These are phyloP conservation scores for Blastobotrys indianensis DNA, from an alignment of 1,139 yeast genomes.

Conservation along the genomic window DNA sequence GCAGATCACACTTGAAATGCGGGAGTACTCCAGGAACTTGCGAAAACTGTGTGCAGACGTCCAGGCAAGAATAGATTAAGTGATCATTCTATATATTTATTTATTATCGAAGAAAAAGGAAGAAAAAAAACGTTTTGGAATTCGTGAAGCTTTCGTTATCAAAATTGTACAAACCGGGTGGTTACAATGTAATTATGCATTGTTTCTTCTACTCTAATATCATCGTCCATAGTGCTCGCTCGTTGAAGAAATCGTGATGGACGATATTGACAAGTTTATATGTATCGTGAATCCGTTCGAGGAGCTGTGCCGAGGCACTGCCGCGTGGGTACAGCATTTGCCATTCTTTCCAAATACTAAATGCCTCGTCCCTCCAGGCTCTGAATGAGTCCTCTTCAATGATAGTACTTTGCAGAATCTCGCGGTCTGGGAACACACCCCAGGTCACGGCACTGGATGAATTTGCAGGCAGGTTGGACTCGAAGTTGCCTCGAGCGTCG, in stretches of 20 bases:
- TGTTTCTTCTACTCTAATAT: constrained; percentile 34
- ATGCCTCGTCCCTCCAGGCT: constrained; percentile 95
- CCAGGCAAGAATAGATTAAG: not conserved
- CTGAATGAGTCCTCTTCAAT: constrained; percentile 81
- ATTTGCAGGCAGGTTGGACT: constrained; percentile 50
- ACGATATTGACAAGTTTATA: constrained; percentile 77
- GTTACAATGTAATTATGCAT: not conserved
- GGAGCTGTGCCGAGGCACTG: constrained; percentile 51
- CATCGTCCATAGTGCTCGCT: constrained; percentile 71
- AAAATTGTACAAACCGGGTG: no score
- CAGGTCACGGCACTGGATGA: constrained; percentile 80
- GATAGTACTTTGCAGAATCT: constrained; percentile 80
- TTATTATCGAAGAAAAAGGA: not conserved
- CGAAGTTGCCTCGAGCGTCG: constrained; percentile 42
- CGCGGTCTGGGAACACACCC: constrained; percentile 91
- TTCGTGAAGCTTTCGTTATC: no score
- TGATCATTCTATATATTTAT: not conserved
- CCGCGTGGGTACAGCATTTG: constrained; percentile 63
- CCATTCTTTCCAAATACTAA: constrained; percentile 90
- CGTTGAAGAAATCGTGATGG: constrained; percentile 76
- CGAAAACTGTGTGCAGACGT: not conserved
- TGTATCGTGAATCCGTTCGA: constrained; percentile 53
- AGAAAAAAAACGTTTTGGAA: not conserved
- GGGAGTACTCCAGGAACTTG: constrained; percentile 2
- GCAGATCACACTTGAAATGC: constrained; percentile 2